phyloP scores from a whole-genome alignment of 108 stramenopile genomes.

The Cylindrotheca fusiformis region DNA sequence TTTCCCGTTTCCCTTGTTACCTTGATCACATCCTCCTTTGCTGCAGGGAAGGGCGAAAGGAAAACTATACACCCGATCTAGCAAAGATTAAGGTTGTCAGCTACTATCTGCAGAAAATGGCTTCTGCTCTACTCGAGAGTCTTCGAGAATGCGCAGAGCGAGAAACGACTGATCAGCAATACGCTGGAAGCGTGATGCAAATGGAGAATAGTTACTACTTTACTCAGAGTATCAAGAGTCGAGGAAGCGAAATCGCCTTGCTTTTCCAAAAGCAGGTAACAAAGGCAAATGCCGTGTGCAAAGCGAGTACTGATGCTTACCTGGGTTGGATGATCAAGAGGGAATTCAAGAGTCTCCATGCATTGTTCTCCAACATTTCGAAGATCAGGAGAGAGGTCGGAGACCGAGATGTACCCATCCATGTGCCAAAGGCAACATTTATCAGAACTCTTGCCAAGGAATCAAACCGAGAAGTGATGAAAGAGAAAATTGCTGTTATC shows the following conservation, averaged over 20 bases:
- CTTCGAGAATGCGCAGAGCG: constrained; percentile 71
- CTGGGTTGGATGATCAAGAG: constrained; percentile 91
- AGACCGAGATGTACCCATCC: constrained; percentile 78
- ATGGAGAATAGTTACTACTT: constrained; percentile 92
- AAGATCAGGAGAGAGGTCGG: constrained; percentile 80
- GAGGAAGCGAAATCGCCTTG: constrained; percentile 57
- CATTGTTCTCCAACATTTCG: constrained; percentile 81
- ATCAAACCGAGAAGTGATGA: constrained; percentile 78
- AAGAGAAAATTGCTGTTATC: constrained; percentile 82
- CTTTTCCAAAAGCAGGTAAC: constrained; percentile 81
- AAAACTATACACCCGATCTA: constrained; percentile 71
- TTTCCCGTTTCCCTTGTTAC: constrained; percentile 77
- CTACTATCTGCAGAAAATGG: constrained; percentile 86
- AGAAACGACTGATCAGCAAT: constrained; percentile 84
- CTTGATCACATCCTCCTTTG: constrained; percentile 80
- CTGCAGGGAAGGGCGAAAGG: constrained; percentile 68
- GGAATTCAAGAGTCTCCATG: constrained; percentile 85
- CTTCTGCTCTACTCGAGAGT: constrained; percentile 78
- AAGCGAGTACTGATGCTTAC: constrained; percentile 87
- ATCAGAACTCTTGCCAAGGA: constrained; percentile 81
- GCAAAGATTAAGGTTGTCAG: constrained; percentile 83
- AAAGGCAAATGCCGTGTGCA: constrained; percentile 78
- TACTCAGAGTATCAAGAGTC: constrained; percentile 74
- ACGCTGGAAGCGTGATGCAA: constrained; percentile 82
- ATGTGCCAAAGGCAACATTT: constrained; percentile 81